A percentile compares a stretch with the other conserved stretches of the same genome.
Evolutionary conservation across 192 early-diverging fungal species (phyloP).

Genomic region (Backusella sp.): DNA sequence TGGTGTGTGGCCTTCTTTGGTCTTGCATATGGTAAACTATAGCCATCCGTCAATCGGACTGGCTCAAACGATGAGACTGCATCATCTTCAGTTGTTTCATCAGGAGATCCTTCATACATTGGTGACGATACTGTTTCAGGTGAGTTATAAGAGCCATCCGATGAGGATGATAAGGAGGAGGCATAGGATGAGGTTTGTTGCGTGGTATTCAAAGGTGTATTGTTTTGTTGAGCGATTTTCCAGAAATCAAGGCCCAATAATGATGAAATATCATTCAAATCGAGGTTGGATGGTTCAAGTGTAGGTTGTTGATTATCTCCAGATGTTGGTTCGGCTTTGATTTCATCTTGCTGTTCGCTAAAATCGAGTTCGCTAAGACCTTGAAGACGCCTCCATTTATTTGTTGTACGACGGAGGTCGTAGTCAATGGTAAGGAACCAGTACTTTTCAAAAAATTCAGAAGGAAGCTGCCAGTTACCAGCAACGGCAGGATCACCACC

Average conservation of each 20-base stretch:
- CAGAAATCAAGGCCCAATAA: constrained; percentile 9
- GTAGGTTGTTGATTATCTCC: not conserved
- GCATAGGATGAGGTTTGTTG: not conserved
- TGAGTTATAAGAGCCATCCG: constrained; percentile 4
- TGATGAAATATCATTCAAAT: not conserved
- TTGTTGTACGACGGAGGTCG: constrained; percentile 14
- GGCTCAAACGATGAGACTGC: constrained; percentile 5
- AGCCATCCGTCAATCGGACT: not conserved
- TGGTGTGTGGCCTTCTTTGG: not conserved
- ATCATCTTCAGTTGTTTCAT: not conserved
- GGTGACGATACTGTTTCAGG: not conserved
- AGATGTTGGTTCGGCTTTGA: too few species aligned
- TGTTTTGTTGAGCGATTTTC: constrained; percentile 13
- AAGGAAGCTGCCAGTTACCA: constrained; percentile 35
- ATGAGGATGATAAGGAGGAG: constrained; percentile 3
- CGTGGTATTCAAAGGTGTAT: not conserved
- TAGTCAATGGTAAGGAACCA: constrained; percentile 37
- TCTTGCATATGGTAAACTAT: not conserved
- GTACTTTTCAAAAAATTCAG: constrained; percentile 35
- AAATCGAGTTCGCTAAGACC: not conserved
- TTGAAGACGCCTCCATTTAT: constrained; percentile 14
- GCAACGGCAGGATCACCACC: constrained; percentile 35
- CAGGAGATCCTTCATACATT: not conserved
- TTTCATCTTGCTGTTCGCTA: not conserved
- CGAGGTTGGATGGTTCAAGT: not conserved